Base-by-base conservation (phyloP, 768 basidiomycete genomes). In the Rubroboletus pulcherrimus region DNA sequence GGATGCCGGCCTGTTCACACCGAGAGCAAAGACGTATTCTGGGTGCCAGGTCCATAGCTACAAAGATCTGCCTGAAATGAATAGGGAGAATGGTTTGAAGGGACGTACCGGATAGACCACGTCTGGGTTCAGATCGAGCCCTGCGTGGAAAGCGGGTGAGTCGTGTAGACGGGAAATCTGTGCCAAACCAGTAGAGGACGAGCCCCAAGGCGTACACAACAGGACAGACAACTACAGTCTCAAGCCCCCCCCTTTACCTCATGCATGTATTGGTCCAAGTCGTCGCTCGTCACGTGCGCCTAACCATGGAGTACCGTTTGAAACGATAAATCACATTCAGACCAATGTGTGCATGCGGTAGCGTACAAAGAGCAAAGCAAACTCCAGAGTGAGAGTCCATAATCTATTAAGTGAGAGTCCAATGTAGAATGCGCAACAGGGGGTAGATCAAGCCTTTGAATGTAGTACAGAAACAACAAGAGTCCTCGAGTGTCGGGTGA, bases 331-430 rank as follows among this genome's bases (percentile, higher is more conserved):
- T 61, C 56, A 67, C 42, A 66, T 64, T 66, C 52, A 34, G 44
- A 41, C 44, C 54, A 52, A 56, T 50, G 46, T 39, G 37, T 43
- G 51, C 17, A 29, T 58, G 55, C 56, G 45, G 59, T 63, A 70
- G 56, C 61, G 50, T 67, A 70, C 60, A 65, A 61, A 60, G 30
- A 56, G 19, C 21, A 55, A 58, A 50, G 51, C 30, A 53, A 58
- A 54, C 52, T 69, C 66, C 66, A 57, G 61, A 55, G 58, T 65
- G 42, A 53, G 21, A 55, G 67, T 69, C 67, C 67, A 57, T 63
- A 65, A 58, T 58, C 68, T 70, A 65, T 67, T 68, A 70, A 63
- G 57, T 62, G 51, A 53, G 43, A 31, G 58, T 66, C 55, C 56
- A 54, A 57, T 65, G 53, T 63, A 58, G 65, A 51, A 59, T 58